These are phyloP conservation scores for Aspergillus novofumigatus DNA, from an alignment of 2,329 filamentous ascomycete species.

Conservation along the genomic window DNA sequence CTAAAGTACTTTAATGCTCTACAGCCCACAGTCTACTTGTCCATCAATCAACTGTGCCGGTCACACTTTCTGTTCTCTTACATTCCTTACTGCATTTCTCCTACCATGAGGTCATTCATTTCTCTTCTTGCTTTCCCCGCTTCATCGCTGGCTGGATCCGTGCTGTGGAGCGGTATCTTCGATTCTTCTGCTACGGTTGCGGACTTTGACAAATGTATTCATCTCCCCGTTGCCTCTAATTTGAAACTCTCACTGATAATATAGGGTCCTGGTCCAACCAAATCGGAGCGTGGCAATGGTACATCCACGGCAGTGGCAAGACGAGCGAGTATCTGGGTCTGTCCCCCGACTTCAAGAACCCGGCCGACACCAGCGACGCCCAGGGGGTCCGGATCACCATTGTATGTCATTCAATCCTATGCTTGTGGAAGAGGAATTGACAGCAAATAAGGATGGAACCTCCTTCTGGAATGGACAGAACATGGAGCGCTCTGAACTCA, in stretches of 20 bases:
- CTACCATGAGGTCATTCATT: slow-evolving; percentile 11
- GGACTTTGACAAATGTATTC: slow-evolving; percentile 23
- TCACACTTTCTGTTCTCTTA: not conserved
- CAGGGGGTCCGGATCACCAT: slow-evolving; percentile 70
- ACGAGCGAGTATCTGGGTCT: slow-evolving; percentile 57
- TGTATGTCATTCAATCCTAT: slow-evolving; percentile 15
- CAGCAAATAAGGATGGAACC: slow-evolving; percentile 16
- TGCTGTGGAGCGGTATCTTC: slow-evolving; percentile 29
- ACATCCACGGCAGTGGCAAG: slow-evolving; percentile 62
- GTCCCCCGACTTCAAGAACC: slow-evolving; percentile 59
- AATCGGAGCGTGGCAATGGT: slow-evolving; percentile 69
- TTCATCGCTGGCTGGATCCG: slow-evolving; percentile 16
- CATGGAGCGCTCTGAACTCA: slow-evolving; percentile 71
- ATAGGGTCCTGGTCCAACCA: slow-evolving; percentile 64
- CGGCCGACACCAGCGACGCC: slow-evolving; percentile 56
- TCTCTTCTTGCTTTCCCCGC: slow-evolving; percentile 4
- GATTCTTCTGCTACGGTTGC: slow-evolving; percentile 18
- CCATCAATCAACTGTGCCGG: not conserved
- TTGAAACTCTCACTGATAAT: not conserved
- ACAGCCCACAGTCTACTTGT: not conserved
- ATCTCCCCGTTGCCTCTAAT: fast-evolving
- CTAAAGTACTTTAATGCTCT: not conserved
- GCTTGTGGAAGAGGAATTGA: not conserved
- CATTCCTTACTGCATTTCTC: not conserved
- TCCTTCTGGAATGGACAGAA: slow-evolving; percentile 68